Percentiles rank a stretch among this genome's conserved stretches.
phyloP scores from a whole-genome alignment of 192 early-diverging fungal species.

The Coemansia sp. region DNA sequence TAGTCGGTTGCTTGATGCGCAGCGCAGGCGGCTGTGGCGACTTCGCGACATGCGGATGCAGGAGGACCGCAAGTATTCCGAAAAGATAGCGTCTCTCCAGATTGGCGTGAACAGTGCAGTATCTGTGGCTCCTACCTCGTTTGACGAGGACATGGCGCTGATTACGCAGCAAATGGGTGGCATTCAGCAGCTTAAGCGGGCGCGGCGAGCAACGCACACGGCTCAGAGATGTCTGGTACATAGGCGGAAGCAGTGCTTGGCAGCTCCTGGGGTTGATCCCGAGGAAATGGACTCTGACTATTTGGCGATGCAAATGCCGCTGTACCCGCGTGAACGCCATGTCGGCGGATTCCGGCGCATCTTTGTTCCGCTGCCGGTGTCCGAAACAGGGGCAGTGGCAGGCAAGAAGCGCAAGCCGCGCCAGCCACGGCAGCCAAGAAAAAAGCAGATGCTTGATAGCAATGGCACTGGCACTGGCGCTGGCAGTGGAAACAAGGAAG shows the following conservation, averaged over 20 bases:
- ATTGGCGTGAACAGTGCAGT: not conserved
- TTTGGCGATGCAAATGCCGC: slow-evolving; percentile 38
- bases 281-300: slow-evolving; percentile 53
- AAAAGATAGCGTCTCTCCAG: slow-evolving; percentile 8
- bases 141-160: slow-evolving; percentile 10
- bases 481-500: not conserved
- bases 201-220: slow-evolving; percentile 25
- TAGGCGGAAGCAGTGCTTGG: slow-evolving; percentile 37
- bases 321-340: slow-evolving; percentile 35
- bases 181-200: slow-evolving; percentile 26
- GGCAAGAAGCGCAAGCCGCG: slow-evolving; percentile 48
- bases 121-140: not conserved
- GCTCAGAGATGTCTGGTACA: slow-evolving; percentile 42
- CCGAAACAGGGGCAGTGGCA: slow-evolving; percentile 14
- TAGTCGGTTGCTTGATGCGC: slow-evolving; percentile 26
- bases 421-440: slow-evolving; percentile 42
- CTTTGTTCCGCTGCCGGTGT: slow-evolving; percentile 30
- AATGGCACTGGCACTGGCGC: not conserved
- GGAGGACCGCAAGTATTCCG: slow-evolving; percentile 27
- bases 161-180: slow-evolving; percentile 25
- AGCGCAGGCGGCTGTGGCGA: slow-evolving; percentile 42
- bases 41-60: slow-evolving; percentile 38
- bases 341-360: slow-evolving; percentile 24
- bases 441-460: slow-evolving; percentile 13
- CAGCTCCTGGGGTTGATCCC: slow-evolving; percentile 30